phyloP scores from a whole-genome alignment of 2,329 filamentous ascomycete species.

The Canariomyces notabilis region DNA sequence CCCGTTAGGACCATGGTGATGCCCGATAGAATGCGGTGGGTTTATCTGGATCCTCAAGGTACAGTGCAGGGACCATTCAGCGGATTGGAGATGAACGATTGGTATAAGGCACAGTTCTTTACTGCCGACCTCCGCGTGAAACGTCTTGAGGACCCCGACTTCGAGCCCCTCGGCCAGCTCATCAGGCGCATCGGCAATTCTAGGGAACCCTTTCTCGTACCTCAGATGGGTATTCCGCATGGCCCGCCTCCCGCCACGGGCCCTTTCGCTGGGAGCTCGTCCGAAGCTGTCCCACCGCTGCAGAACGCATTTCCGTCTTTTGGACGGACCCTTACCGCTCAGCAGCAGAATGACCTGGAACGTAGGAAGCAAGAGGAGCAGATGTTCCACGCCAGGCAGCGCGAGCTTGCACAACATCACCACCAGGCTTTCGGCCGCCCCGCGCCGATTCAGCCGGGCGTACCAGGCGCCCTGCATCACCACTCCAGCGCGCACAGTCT shows the following conservation, averaged over 20 bases:
- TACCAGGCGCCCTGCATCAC: conserved; percentile 64
- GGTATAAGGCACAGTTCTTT: conserved; percentile 99
- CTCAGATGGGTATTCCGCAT: conserved; percentile 92
- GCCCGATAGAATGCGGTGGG: conserved; percentile 98
- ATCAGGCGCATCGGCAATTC: conserved; percentile 96
- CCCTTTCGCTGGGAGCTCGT: conserved; percentile 44
- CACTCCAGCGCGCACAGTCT: conserved; percentile 93
- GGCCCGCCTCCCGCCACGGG: conserved; percentile 59
- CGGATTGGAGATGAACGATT: conserved; percentile 97
- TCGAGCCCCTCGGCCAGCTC: conserved; percentile 89
- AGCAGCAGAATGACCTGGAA: conserved; percentile 96
- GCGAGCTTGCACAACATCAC: conserved; percentile 85
- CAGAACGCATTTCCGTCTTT: conserved; percentile 93
- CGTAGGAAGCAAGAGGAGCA: conserved; percentile 97
- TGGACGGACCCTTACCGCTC: conserved; percentile 89
- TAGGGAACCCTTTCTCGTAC: conserved; percentile 92
- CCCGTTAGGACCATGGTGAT: conserved; percentile 88
- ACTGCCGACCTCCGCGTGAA: conserved; percentile 91
- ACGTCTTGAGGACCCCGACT: conserved; percentile 88
- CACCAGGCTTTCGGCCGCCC: conserved; percentile 68
- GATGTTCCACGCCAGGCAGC: conserved; percentile 91
- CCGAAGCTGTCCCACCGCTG: conserved; percentile 76
- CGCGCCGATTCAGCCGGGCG: conserved; percentile 50
- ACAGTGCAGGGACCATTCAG: conserved; percentile 92
- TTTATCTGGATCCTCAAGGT: conserved; percentile 91